Percentiles rank a stretch among this genome's conserved stretches.
phyloP scores from a whole-genome alignment of 345 rosid genomes.

The Geranium rotundifolium region DNA sequence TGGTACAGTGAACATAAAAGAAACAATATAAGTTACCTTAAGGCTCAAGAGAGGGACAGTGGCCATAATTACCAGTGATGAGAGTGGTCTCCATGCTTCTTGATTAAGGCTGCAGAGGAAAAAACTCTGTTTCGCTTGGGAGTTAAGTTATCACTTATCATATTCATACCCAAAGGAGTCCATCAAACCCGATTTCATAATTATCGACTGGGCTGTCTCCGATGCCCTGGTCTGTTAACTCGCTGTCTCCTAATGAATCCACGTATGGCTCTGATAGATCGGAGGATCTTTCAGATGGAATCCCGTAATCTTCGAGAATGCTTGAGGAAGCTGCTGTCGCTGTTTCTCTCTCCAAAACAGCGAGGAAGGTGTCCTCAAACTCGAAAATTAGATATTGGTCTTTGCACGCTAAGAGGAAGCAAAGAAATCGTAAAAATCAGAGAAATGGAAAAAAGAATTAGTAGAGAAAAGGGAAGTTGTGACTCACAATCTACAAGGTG shows the following conservation, averaged over 20 bases:
- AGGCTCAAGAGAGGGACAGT: too few relatives aligned
- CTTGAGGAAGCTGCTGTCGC: slow-evolving; percentile 44
- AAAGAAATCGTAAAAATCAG: too few relatives aligned
- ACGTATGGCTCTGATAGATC: slow-evolving; percentile 66
- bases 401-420: slow-evolving; percentile 40
- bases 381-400: slow-evolving; percentile 68
- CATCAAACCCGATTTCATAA: slow-evolving; percentile 62
- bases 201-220: slow-evolving; percentile 62
- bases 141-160: slow-evolving; percentile 9
- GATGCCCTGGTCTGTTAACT: slow-evolving; percentile 33
- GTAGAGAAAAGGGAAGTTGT: not conserved
- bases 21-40: too few relatives aligned
- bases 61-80: too few relatives aligned
- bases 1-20: not conserved
- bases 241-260: slow-evolving; percentile 36
- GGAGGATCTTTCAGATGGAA: slow-evolving; percentile 74
- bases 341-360: slow-evolving; percentile 74
- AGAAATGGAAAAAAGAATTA: not conserved
- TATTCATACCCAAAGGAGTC: slow-evolving; percentile 48
- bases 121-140: not conserved
- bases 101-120: too few relatives aligned
- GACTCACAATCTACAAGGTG: slow-evolving; percentile 74
- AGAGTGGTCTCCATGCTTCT: too few relatives aligned
- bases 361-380: slow-evolving; percentile 83
- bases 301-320: slow-evolving; percentile 78